These are phyloP conservation scores for Ceriops zippeliana DNA, from an alignment of 345 rosid genomes.

Conservation along the genomic window DNA sequence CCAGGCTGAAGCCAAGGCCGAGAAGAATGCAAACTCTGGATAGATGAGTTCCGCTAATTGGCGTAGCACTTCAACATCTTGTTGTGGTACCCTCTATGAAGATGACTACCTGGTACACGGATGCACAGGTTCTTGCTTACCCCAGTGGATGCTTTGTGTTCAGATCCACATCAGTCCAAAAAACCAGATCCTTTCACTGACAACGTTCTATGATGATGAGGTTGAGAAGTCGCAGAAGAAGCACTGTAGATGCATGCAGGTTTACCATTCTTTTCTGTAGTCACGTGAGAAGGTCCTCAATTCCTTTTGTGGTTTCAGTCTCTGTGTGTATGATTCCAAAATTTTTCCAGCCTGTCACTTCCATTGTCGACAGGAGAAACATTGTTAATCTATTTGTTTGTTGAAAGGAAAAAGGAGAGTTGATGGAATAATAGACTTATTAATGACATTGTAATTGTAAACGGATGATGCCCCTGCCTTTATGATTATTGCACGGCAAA, in stretches of 20 bases:
- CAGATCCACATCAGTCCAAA: constrained; percentile 8
- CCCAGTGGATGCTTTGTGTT: not conserved
- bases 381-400: too few species aligned
- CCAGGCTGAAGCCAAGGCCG: constrained; percentile 36
- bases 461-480: too few species aligned
- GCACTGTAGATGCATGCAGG: constrained; percentile 2
- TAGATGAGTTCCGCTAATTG: constrained; percentile 10
- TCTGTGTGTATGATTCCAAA: constrained; percentile 17
- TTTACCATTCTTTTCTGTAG: constrained; percentile 6
- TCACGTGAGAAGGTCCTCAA: constrained; percentile 15
- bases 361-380: too few species aligned
- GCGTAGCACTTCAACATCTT: constrained; percentile 7
- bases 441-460: too few species aligned
- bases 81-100: constrained; percentile 1
- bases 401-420: too few species aligned
- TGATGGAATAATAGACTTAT: too few species aligned
- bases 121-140: constrained; percentile 8
- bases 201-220: not conserved
- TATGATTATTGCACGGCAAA: too few species aligned
- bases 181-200: constrained; percentile 6
- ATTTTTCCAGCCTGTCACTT: not conserved
- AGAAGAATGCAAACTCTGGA: constrained; percentile 34
- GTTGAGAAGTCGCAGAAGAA: constrained; percentile 1
- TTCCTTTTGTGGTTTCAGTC: constrained; percentile 31
- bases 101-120: constrained; percentile 1